Percentiles rank a stretch among this genome's conserved stretches.
Conservation (phyloP, 2,329 filamentous ascomycete genomes). For the Penicillium thymicola region DNA sequence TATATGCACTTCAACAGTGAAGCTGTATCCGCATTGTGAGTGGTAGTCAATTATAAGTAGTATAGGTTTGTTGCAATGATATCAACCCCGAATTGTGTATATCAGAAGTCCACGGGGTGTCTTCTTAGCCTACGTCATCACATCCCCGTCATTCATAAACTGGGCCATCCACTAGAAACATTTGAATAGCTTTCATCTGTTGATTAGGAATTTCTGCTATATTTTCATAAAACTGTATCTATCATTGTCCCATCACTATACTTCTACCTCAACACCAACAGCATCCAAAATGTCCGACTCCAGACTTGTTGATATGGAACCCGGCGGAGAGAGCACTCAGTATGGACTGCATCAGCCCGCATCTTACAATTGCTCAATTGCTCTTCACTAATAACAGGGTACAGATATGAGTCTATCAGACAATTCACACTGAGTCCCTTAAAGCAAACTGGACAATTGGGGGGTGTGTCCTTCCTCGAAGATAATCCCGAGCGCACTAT, state of each 20-base stretch:
- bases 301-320: conserved; percentile 57
- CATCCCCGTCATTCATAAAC: conserved; percentile 6
- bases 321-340: conserved; percentile 60
- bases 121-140: conserved; percentile 22
- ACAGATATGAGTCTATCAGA: conserved; percentile 57
- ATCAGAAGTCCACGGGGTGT: not conserved
- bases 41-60: not conserved
- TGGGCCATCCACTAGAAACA: not conserved
- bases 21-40: not conserved
- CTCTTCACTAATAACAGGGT: not conserved
- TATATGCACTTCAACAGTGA: not conserved
- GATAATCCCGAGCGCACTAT: not conserved
- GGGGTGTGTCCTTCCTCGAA: conserved; percentile 38
- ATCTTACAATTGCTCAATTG: not conserved
- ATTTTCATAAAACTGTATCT: not conserved
- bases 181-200: not conserved
- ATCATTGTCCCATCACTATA: not conserved
- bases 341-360: conserved; percentile 29
- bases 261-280: not conserved
- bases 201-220: not conserved
- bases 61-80: not conserved
- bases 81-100: not conserved
- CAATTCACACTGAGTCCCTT: conserved; percentile 49
- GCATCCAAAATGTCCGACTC: conserved; percentile 45
- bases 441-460: conserved; percentile 57